Evolutionary conservation across 2,329 filamentous ascomycete genomes (phyloP), one percentile per base, ranked within the genome.

Genomic region (Herpomyces periplanetae): DNA sequence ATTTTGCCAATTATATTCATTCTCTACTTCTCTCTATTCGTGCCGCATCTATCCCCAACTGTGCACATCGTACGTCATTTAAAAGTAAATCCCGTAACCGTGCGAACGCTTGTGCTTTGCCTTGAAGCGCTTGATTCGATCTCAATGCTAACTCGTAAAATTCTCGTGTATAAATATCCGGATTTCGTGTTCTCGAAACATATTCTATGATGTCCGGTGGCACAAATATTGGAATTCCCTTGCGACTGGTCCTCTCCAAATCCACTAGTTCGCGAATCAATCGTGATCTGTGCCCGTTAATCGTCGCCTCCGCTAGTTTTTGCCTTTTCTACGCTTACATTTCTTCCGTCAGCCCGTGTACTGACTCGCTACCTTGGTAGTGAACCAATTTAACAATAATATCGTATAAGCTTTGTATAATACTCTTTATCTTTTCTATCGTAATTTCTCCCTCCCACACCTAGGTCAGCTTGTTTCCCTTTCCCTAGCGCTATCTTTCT

Each of bases 91-190:
- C 54, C 20, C 55, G 40, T 32, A 64, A 61, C 12, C 36, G 28
- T 5, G 34, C 42, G 31, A 62, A 64, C 13, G 56, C 57, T 28
- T 38, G 34, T 35, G 47, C 42, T 42, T 62, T 63, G 21, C 58
- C 58, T 28, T 49, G 45, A 41, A 59, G 47, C 24, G 58, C 40
- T 43, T 63, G 58, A 39, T 64, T 64, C 15, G 49, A 44, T 17
- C 55, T 43, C 21, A 56, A 41, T 10, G 58, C 55, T 20, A 58
- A 43, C 47, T 64, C 58, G 30, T 63, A 56, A 30, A 64, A 63
- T 40, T 64, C 58, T 30, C 58, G 46, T 21, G 58, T 64, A 43
- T 64, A 64, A 28, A 64, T 63, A 37, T 64, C 58, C 2, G 58
- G 58, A 40, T 64, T 64, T 19, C 58, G 54, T 17, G 58, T 57